Base-by-base conservation (phyloP, 805 yeast species). In the Suhomyces sp. region DNA sequence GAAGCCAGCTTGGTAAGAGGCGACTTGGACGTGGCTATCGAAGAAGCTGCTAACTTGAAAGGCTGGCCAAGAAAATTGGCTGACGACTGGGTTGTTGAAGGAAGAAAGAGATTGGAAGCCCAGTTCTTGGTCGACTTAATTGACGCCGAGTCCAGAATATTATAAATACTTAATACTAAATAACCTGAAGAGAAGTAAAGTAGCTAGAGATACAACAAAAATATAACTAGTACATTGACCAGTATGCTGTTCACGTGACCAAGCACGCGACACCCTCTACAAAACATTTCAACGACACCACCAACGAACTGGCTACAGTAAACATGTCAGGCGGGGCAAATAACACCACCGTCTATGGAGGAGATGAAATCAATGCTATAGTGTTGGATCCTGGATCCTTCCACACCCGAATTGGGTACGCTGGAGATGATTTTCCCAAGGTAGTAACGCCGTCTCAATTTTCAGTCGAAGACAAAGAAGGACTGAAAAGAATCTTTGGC, bases 21-120 rank as follows among this genome's bases (percentile, higher is more conserved):
- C 52, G 84, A 87, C 56, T 79, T 94, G 60, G 90, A 87, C 65
- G 80, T 80, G 54, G 99, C 99, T 13, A 96, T 94, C 24, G 96
- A 92, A 66, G 97, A 92, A 70, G 94, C 87, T 50, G 86, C 96
- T 56, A 80, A 83, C 57, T 79, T 94, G 71, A 87, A 89, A 71
- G 98, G 98, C 40, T 89, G 97, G 97, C 82, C 94, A 35, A 85
- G 96, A 79, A 82, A 82, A 65, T 79, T 94, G 60, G 94, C 97
- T 37, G 83, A 84, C 60, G 97, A 90, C 67, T 94, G 98, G 98
- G 82, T 94, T 31, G 75, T 76, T 27, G 96, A 90, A 68, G 90
- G 94, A 46, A 85, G 97, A 77, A 86, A 85, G 75, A 87, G 96
- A 67, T 75, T 91, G 57, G 98, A 93, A 74, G 82, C 89, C 35